These are phyloP conservation scores for Mariannaea elegans DNA, from an alignment of 2,329 filamentous ascomycete species.

Conservation along the genomic window DNA sequence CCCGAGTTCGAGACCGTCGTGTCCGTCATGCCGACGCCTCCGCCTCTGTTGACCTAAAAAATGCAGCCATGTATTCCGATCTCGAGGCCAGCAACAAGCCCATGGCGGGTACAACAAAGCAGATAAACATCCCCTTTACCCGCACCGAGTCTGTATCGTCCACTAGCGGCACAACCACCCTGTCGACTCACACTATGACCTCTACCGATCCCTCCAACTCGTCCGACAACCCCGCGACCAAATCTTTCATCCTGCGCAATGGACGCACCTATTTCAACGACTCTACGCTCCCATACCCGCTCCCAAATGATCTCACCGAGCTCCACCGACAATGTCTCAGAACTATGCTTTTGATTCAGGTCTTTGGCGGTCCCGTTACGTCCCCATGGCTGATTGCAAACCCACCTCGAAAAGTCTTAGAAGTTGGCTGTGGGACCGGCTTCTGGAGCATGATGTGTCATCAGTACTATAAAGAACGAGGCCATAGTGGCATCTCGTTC, in stretches of 20 bases:
- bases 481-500: constrained; percentile 76
- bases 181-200: constrained; percentile 56
- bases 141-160: constrained; percentile 59
- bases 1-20: constrained; percentile 33
- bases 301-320: constrained; percentile 87
- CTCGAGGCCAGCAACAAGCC: constrained; percentile 43
- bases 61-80: constrained; percentile 49
- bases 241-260: constrained; percentile 76
- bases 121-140: constrained; percentile 47
- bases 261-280: constrained; percentile 87
- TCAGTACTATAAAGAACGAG: constrained; percentile 75
- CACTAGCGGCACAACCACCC: constrained; percentile 53
- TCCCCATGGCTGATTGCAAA: constrained; percentile 71
- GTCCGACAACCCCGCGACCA: constrained; percentile 52
- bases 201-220: constrained; percentile 58
- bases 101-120: constrained; percentile 40
- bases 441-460: constrained; percentile 93
- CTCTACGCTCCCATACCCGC: constrained; percentile 76
- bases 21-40: constrained; percentile 30
- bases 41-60: constrained; percentile 43
- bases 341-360: constrained; percentile 80
- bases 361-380: constrained; percentile 83
- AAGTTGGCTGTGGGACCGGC: constrained; percentile 86
- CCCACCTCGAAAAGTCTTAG: constrained; percentile 80
- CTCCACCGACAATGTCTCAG: constrained; percentile 87